Percentiles rank a stretch among this genome's conserved stretches.
phyloP scores from a whole-genome alignment of 768 basidiomycete species.

The Amanita rubescens region DNA sequence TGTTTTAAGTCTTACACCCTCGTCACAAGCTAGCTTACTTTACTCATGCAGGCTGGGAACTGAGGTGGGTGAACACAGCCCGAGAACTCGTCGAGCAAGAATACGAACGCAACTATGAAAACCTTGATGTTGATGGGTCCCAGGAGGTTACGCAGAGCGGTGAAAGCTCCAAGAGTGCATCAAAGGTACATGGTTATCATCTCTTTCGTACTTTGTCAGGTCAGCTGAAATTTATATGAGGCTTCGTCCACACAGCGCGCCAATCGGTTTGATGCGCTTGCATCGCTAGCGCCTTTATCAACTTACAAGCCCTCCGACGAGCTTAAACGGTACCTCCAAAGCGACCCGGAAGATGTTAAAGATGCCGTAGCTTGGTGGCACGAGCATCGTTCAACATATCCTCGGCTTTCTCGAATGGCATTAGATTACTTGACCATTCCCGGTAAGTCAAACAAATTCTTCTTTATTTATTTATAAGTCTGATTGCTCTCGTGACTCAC shows the following conservation, averaged over 20 bases:
- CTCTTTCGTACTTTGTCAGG: background rate
- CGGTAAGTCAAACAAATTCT: slow-evolving; percentile 18
- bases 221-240: background rate
- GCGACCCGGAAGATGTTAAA: slow-evolving; percentile 12
- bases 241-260: background rate
- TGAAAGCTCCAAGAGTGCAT: background rate
- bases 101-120: slow-evolving; percentile 11
- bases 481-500: background rate
- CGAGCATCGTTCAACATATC: slow-evolving; percentile 13
- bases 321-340: slow-evolving; percentile 19
- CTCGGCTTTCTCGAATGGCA: background rate
- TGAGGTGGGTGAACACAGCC: slow-evolving; percentile 22
- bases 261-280: slow-evolving; percentile 10
- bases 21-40: slow-evolving; percentile 29
- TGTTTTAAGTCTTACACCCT: slow-evolving; percentile 26
- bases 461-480: background rate
- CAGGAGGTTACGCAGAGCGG: background rate
- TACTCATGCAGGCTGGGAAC: slow-evolving; percentile 18
- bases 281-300: background rate
- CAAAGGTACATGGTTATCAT: background rate
- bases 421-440: slow-evolving; percentile 24
- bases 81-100: slow-evolving; percentile 15
- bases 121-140: background rate
- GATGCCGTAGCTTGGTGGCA: slow-evolving; percentile 23
- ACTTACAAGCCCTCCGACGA: slow-evolving; percentile 9